These are phyloP conservation scores for Colletotrichum sp. DNA, from an alignment of 2,329 filamentous ascomycete species.

Conservation along the genomic window DNA sequence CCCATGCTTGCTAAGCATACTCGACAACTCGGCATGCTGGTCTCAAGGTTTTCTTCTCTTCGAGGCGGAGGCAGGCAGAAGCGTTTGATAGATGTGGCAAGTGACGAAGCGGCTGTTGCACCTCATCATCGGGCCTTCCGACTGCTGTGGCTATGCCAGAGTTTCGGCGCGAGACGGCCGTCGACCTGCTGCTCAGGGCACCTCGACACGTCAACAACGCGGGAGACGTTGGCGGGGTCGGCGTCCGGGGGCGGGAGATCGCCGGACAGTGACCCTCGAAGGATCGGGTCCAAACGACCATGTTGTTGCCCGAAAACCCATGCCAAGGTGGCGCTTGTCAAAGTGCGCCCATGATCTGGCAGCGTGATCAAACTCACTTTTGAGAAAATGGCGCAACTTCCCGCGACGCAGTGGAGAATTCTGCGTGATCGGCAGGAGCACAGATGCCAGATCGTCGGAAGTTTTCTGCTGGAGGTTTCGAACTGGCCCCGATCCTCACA, in stretches of 20 bases:
- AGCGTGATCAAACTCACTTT: slow-evolving; percentile 2
- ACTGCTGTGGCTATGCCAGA: not conserved
- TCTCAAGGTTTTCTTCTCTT: not conserved
- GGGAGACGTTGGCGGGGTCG: not conserved
- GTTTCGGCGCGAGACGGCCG: not conserved
- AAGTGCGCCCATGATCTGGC: not conserved
- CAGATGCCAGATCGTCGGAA: not conserved
- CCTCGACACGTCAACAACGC: not conserved
- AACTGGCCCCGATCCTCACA: not conserved
- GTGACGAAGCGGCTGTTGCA: not conserved
- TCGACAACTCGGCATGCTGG: not conserved
- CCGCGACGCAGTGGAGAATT: not conserved
- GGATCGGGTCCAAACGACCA: not conserved
- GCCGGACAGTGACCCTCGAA: not conserved
- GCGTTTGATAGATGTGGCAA: not conserved
- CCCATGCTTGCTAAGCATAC: not conserved
- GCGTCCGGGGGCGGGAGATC: not conserved
- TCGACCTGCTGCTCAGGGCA: not conserved
- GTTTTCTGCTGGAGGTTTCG: not conserved
- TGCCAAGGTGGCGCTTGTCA: slow-evolving; percentile 11
- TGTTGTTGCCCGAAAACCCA: not conserved
- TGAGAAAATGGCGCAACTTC: not conserved
- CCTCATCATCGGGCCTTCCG: not conserved
- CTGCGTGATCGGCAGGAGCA: not conserved
- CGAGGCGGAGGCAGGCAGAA: not conserved